These are phyloP conservation scores for Talaromyces funiculosus DNA, from an alignment of 2,329 filamentous ascomycete species.

Conservation along the genomic window DNA sequence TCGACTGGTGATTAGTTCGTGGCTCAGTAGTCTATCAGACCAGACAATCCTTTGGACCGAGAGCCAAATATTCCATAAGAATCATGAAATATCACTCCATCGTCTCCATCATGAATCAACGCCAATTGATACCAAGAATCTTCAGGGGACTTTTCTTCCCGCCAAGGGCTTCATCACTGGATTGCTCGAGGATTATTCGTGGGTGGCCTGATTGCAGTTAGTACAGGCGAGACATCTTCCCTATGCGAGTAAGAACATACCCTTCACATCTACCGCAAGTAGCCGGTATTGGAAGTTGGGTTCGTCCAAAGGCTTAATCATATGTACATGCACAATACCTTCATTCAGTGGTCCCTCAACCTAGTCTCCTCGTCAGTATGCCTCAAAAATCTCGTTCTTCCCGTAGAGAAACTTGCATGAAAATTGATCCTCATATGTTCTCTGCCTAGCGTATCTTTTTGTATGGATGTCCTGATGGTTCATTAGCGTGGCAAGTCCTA, in stretches of 20 bases:
- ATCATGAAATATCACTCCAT: background rate
- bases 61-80: background rate
- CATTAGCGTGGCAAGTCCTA: background rate
- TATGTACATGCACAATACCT: constrained; percentile 71
- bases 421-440: constrained; percentile 84
- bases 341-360: constrained; percentile 70
- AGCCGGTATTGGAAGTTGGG: constrained; percentile 71
- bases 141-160: constrained; percentile 42
- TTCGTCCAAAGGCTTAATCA: constrained; percentile 62
- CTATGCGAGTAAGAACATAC: constrained; percentile 26
- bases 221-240: background rate
- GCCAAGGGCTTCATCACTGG: constrained; percentile 29
- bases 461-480: constrained; percentile 53
- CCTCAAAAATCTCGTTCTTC: background rate
- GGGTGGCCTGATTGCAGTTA: constrained; percentile 32
- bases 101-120: constrained; percentile 18
- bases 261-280: constrained; percentile 73
- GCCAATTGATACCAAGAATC: constrained; percentile 47
- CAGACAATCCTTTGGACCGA: background rate
- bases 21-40: background rate
- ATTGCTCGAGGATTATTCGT: constrained; percentile 43
- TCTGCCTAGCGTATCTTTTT: constrained; percentile 66
- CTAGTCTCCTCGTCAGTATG: constrained; percentile 32
- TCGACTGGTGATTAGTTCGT: background rate
- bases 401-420: constrained; percentile 50